These are phyloP conservation scores for Alternaria atra DNA, from an alignment of 2,329 filamentous ascomycete species.

Conservation along the genomic window DNA sequence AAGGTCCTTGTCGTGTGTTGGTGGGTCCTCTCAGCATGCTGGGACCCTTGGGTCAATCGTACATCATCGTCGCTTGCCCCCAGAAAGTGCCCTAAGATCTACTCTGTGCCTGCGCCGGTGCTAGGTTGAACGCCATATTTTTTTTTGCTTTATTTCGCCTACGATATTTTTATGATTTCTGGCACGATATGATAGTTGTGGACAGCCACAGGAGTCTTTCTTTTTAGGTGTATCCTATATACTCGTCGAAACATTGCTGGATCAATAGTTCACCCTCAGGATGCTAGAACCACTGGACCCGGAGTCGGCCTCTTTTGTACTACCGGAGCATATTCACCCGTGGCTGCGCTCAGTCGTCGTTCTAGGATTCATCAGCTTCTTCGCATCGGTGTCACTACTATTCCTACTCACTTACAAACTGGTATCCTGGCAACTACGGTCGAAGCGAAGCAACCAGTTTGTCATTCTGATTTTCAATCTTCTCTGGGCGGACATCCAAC, in stretches of 20 bases:
- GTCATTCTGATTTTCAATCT: slow-evolving; percentile 75
- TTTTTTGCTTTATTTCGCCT: slow-evolving; percentile 7
- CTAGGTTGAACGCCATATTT: slow-evolving; percentile 8
- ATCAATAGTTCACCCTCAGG: neutral
- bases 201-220: slow-evolving; percentile 15
- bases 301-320: slow-evolving; percentile 41
- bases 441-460: slow-evolving; percentile 67
- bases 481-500: slow-evolving; percentile 72
- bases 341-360: slow-evolving; percentile 59
- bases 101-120: slow-evolving; percentile 6
- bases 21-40: slow-evolving; percentile 19
- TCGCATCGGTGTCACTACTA: slow-evolving; percentile 56
- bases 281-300: slow-evolving; percentile 40
- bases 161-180: slow-evolving; percentile 2
- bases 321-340: slow-evolving; percentile 47
- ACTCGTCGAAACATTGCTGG: neutral
- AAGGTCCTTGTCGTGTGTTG: slow-evolving; percentile 13
- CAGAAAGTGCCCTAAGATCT: slow-evolving; percentile 12
- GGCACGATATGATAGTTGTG: slow-evolving; percentile 31
- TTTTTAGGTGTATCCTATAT: slow-evolving; percentile 24
- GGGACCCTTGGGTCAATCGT: slow-evolving; percentile 16
- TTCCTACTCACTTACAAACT: slow-evolving; percentile 59
- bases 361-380: slow-evolving; percentile 59
- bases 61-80: slow-evolving; percentile 37
- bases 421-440: slow-evolving; percentile 49